A percentile compares a stretch with the other conserved stretches of the same genome.
Evolutionary conservation across 148 eudicot species (phyloP).

Genomic region (Beta vulgaris): DNA sequence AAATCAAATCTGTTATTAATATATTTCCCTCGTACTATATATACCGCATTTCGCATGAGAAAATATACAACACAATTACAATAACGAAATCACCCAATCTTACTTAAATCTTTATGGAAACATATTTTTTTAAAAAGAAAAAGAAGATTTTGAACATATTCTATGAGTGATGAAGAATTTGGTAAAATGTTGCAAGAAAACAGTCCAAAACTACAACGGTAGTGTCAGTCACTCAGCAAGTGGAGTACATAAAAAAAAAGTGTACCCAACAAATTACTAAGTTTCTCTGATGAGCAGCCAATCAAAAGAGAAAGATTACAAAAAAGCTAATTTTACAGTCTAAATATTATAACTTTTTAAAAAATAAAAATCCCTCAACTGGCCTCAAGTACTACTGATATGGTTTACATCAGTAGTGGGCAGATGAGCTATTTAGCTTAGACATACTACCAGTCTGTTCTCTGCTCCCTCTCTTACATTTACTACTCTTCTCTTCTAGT

Average conservation of each 20-base stretch:
- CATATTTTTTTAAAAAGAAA: too few relatives aligned
- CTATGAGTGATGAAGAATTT: background rate
- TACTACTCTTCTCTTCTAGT: background rate
- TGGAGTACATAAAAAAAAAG: background rate
- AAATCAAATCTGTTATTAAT: too few relatives aligned
- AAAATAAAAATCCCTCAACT: too few relatives aligned
- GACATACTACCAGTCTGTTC: slow-evolving; percentile 22
- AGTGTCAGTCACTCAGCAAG: background rate
- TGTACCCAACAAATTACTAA: slow-evolving; percentile 2
- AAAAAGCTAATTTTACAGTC: too few relatives aligned
- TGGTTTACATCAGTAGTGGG: background rate
- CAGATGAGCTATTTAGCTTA: slow-evolving; percentile 15
- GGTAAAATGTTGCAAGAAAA: background rate
- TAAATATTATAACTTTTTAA: too few relatives aligned
- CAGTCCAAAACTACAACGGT: background rate
- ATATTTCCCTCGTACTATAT: too few relatives aligned
- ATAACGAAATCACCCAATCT: too few relatives aligned
- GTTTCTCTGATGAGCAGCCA: slow-evolving; percentile 17
- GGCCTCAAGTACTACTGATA: background rate
- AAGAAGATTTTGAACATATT: background rate
- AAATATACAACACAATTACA: too few relatives aligned
- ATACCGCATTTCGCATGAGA: too few relatives aligned
- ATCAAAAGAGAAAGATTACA: background rate
- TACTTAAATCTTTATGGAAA: too few relatives aligned
- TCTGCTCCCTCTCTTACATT: slow-evolving; percentile 13